Conservation (phyloP, 208 protist species). For the Trypanosoma cruzi region DNA sequence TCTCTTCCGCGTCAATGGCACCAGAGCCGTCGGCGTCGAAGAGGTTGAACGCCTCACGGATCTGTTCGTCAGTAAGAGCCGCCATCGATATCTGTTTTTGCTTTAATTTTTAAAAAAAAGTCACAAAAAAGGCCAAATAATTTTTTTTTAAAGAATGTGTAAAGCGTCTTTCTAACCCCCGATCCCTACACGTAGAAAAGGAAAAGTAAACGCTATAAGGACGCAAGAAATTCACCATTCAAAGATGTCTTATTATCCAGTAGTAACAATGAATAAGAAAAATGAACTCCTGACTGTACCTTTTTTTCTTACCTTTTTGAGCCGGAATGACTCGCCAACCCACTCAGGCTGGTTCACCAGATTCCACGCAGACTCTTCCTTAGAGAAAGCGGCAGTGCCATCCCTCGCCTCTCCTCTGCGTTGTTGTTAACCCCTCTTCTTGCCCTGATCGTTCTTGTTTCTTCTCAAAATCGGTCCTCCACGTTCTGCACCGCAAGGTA, state of each 20-base stretch:
- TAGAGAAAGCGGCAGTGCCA: too few relatives aligned
- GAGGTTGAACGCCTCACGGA: slow-evolving; percentile 97
- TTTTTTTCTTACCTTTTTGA: too few relatives aligned
- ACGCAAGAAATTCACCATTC: too few relatives aligned
- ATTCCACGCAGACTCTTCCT: too few relatives aligned
- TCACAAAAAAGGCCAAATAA: not conserved
- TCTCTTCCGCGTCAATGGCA: slow-evolving; percentile 93
- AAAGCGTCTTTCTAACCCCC: too few relatives aligned
- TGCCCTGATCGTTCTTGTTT: not conserved
- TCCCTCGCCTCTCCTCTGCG: not conserved
- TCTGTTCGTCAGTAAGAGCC: slow-evolving; percentile 90
- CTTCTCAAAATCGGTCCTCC: slow-evolving; percentile 35
- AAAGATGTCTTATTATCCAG: too few relatives aligned
- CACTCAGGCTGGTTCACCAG: too few relatives aligned
- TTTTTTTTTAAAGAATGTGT: not conserved
- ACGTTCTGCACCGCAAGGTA: slow-evolving; percentile 70
- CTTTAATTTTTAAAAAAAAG: not conserved
- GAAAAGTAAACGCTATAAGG: too few relatives aligned
- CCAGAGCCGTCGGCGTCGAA: slow-evolving; percentile 96
- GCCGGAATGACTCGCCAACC: too few relatives aligned
- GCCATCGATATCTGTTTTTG: slow-evolving; percentile 3
- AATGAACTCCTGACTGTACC: too few relatives aligned
- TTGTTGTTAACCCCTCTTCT: not conserved
- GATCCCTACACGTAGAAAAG: too few relatives aligned
- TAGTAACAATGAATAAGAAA: too few relatives aligned